A percentile compares a stretch with the other conserved stretches of the same genome.
Conservation (phyloP, 129 eudicot genomes). For the Artemisia argyi region DNA sequence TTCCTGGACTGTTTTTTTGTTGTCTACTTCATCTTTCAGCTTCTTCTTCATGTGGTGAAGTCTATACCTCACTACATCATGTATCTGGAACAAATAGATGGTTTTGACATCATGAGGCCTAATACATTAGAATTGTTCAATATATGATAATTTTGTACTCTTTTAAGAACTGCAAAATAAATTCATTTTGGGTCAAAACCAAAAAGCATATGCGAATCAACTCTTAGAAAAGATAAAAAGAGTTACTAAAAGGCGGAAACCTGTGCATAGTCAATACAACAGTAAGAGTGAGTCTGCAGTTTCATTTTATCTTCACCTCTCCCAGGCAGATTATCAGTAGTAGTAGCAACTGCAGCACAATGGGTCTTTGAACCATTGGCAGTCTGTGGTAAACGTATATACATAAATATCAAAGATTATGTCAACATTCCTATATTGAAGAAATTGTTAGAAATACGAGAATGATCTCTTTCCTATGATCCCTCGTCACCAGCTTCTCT, state of each 20-base stretch:
- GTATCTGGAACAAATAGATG: constrained; percentile 54
- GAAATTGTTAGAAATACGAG: constrained; percentile 3
- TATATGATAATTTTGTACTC: too few relatives aligned
- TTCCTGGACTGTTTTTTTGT: constrained; percentile 89
- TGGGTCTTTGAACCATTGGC: constrained; percentile 83
- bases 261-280: constrained; percentile 97
- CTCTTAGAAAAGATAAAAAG: constrained; percentile 1
- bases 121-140: too few relatives aligned
- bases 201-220: neutral
- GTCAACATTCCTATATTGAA: neutral
- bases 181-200: constrained; percentile 3
- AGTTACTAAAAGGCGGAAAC: constrained; percentile 20
- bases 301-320: constrained; percentile 89
- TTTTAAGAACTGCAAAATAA: too few relatives aligned
- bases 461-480: constrained; percentile 90
- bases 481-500: constrained; percentile 85
- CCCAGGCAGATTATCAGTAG: constrained; percentile 63
- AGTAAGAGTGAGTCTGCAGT: constrained; percentile 90
- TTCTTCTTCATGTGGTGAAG: constrained; percentile 87
- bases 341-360: constrained; percentile 90
- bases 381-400: constrained; percentile 45
- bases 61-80: constrained; percentile 96
- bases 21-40: constrained; percentile 73
- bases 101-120: neutral
- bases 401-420: neutral